phyloP scores from a whole-genome alignment of 352 stramenopile species.

The Pythium folliculosum region DNA sequence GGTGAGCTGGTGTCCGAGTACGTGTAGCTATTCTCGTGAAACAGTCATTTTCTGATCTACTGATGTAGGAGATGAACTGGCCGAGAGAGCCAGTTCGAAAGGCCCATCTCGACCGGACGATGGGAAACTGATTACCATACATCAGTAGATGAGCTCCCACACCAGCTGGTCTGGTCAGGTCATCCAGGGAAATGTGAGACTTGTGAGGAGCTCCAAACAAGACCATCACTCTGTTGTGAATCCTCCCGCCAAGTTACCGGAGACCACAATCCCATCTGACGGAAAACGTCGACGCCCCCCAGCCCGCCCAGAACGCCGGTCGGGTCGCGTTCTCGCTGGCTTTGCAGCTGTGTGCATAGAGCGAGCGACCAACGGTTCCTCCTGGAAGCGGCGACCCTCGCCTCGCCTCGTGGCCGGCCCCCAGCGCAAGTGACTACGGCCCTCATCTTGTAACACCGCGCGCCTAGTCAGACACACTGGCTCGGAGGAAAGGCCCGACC shows the following conservation, averaged over 20 bases:
- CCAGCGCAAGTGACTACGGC: background rate
- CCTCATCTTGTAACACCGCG: background rate
- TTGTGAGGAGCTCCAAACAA: background rate
- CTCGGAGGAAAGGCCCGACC: background rate
- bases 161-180: background rate
- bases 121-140: background rate
- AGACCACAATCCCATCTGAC: background rate
- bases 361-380: background rate
- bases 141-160: background rate
- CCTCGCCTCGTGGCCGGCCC: no score
- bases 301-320: no score
- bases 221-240: background rate
- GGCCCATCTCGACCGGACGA: background rate
- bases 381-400: no score
- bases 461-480: conserved; percentile 2
- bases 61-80: background rate
- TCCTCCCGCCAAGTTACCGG: background rate
- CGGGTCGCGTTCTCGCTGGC: background rate
- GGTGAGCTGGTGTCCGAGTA: no score
- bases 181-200: background rate
- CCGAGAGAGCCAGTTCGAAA: background rate
- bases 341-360: background rate
- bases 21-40: background rate
- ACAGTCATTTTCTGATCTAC: background rate
- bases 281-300: no score